Evolutionary conservation across 1,284 basidiomycete species (phyloP), one percentile per base, ranked within the genome.

Genomic region (Sparassis latifolia): DNA sequence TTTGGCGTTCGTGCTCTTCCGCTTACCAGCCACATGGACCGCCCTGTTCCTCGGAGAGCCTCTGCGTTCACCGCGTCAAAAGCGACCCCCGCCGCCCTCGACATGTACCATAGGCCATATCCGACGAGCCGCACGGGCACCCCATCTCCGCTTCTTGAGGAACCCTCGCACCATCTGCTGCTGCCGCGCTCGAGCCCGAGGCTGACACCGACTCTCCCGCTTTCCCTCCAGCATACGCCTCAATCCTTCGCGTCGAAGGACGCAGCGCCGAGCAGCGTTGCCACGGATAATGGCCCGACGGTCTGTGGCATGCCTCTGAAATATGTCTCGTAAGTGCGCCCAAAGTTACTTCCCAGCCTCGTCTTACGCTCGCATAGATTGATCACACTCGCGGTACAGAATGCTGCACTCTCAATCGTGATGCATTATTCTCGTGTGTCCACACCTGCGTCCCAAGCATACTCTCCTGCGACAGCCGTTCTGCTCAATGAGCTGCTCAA

Each of bases 371-470:
- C 47, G 10, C n/a, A 37, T 59, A 95, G 92, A 5, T 80, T 98
- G 53, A 80, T 97, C 60, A 95, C 93, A 4, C 80, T 99, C 51
- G 94, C 96, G 2, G 82, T 97, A 4, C 95, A 99, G 74, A 99
- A 98, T 71, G 92, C 92, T 38, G 83, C 89, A n/a, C 74, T 97
- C 50, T 92, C 92, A 50, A 92, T 97, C 62, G 89, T 97, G 57
- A 94, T 97, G 90, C 92, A 96, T 73, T 92, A 95, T 69, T 96
- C 93, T 31, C 85, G 93, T 49, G 89, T 96, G 52, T 87, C 89
- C 2, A 89, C 81, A 0, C 82, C 90, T 2, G 72, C 85, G 0
- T 73, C 82, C 38, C 77, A 86, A 28, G 70, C 87, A 28, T 99
- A 98, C 69, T 96, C 92, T 3, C 92, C 95, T 3, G 92, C 94